These are phyloP conservation scores for Fagopyrum esculentum DNA, from an alignment of 148 eudicot species.

Conservation along the genomic window DNA sequence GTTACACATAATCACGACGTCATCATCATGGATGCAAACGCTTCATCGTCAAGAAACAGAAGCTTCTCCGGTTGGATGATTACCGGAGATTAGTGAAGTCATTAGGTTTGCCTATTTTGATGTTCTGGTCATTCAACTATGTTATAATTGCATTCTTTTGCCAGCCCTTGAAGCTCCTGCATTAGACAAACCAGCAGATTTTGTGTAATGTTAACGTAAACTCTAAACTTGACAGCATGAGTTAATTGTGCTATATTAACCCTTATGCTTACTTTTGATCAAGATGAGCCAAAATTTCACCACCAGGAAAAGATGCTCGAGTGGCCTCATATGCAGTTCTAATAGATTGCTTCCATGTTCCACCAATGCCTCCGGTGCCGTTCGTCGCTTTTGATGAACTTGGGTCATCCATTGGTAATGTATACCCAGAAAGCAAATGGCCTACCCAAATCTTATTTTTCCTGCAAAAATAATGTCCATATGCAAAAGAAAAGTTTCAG, in stretches of 20 bases:
- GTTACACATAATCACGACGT: not conserved
- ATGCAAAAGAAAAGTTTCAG: not conserved
- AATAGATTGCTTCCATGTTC: constrained; percentile 82
- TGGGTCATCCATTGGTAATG: constrained; percentile 90
- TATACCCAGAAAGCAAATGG: constrained; percentile 84
- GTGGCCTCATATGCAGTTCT: constrained; percentile 55
- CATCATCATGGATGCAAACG: too few relatives aligned
- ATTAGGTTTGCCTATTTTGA: constrained; percentile 54
- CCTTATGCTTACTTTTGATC: constrained; percentile 48
- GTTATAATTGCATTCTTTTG: constrained; percentile 54
- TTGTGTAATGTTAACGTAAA: too few relatives aligned
- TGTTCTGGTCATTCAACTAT: constrained; percentile 39
- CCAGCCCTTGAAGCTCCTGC: constrained; percentile 79
- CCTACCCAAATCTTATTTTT: constrained; percentile 82
- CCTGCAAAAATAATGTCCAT: constrained; percentile 24
- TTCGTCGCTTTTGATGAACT: constrained; percentile 35
- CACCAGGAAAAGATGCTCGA: constrained; percentile 49
- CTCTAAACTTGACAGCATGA: too few relatives aligned
- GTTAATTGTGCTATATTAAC: too few relatives aligned
- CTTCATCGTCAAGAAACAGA: not conserved
- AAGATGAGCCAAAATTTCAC: constrained; percentile 60
- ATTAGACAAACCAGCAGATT: not conserved
- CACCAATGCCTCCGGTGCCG: constrained; percentile 44
- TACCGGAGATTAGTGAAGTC: constrained; percentile 29
- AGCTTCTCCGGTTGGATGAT: not conserved